Evolutionary conservation across 352 stramenopile species (phyloP).

Genomic region (Peronospora farinosa): DNA sequence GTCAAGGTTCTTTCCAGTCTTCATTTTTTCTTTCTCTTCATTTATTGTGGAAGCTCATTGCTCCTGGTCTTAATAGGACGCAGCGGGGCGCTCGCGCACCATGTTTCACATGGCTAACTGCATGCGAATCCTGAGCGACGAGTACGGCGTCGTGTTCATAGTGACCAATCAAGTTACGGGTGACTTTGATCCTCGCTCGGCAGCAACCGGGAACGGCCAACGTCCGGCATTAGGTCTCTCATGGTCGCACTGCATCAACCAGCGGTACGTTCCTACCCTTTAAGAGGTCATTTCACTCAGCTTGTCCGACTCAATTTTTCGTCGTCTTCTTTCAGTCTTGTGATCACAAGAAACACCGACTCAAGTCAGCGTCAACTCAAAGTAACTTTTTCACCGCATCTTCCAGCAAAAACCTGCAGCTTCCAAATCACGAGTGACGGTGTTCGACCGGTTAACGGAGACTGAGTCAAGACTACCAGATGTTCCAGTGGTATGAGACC

Average conservation of each 20-base stretch:
- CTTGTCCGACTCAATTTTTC: not conserved
- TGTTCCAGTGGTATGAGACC: constrained; percentile 14
- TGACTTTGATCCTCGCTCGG: constrained; percentile 38
- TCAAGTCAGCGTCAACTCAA: constrained; percentile 30
- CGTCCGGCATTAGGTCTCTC: constrained; percentile 68
- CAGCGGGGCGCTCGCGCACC: constrained; percentile 54
- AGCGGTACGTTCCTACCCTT: constrained; percentile 37
- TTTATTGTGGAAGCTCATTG: not conserved
- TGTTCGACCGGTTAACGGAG: constrained; percentile 25
- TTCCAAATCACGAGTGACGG: constrained; percentile 62
- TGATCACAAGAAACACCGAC: constrained; percentile 39
- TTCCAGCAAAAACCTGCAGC: constrained; percentile 25
- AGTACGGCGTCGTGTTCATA: constrained; percentile 72
- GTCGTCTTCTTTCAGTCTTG: constrained; percentile 27
- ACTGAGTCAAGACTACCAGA: constrained; percentile 10
- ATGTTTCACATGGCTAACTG: constrained; percentile 84
- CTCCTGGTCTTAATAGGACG: constrained; percentile 25
- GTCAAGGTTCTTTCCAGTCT: constrained; percentile 42
- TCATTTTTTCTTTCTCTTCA: not conserved
- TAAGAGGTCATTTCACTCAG: constrained; percentile 1
- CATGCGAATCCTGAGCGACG: constrained; percentile 76
- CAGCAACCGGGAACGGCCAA: constrained; percentile 19
- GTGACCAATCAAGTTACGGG: constrained; percentile 78
- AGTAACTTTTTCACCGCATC: constrained; percentile 57
- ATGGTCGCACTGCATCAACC: constrained; percentile 83